Conservation (phyloP, 2,329 filamentous ascomycete genomes). For the Aureobasidium zeae region DNA sequence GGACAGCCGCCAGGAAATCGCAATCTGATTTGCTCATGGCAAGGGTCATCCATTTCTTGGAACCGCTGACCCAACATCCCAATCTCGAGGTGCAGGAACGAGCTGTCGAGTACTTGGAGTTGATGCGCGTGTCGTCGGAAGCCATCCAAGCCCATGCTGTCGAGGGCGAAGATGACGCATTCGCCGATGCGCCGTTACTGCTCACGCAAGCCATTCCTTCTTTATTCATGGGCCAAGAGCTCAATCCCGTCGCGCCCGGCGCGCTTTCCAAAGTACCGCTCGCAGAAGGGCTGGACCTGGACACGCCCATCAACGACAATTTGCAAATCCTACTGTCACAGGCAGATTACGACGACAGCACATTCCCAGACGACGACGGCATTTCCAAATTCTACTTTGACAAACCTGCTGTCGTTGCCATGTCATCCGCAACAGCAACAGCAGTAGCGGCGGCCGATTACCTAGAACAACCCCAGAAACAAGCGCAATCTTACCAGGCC, state of each 20-base stretch:
- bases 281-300: conserved; percentile 66
- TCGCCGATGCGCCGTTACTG: conserved; percentile 68
- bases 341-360: conserved; percentile 37
- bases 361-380: conserved; percentile 35
- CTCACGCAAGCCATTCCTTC: conserved; percentile 85
- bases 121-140: conserved; percentile 79
- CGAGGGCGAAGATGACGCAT: conserved; percentile 51
- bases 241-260: conserved; percentile 78
- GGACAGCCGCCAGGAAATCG: conserved; percentile 65
- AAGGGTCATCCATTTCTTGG: conserved; percentile 71
- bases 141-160: conserved; percentile 60
- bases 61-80: conserved; percentile 70
- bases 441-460: conserved; percentile 38
- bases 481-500: conserved; percentile 36
- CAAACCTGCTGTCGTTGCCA: conserved; percentile 25
- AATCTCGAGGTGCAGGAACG: conserved; percentile 91
- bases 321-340: conserved; percentile 56
- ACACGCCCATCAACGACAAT: conserved; percentile 70
- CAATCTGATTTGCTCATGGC: conserved; percentile 69
- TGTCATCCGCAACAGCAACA: conserved; percentile 21
- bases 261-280: conserved; percentile 81
- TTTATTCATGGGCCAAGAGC: conserved; percentile 74
- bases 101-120: conserved; percentile 82
- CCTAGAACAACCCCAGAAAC: conserved; percentile 33
- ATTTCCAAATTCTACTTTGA: conserved; percentile 40